These are phyloP conservation scores for Musa troglodytarum DNA, from an alignment of 176 grass and related monocot genomes.

Conservation along the genomic window DNA sequence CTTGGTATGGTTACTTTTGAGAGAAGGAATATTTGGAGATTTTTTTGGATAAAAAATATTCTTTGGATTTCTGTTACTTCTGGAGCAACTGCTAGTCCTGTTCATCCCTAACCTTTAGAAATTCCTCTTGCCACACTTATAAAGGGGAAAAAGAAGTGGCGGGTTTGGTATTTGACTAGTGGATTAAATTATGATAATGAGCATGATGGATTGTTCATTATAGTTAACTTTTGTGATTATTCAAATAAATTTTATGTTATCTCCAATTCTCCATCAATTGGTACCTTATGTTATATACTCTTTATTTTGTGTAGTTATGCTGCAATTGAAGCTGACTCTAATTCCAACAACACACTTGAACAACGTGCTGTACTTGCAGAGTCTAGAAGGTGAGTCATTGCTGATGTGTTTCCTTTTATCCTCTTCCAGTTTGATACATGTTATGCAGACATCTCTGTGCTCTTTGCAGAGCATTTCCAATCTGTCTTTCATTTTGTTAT, in stretches of 20 bases:
- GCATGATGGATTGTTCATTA: neutral
- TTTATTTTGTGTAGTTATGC: slow-evolving; percentile 13
- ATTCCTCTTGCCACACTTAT: neutral
- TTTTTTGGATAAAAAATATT: neutral
- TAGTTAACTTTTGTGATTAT: neutral
- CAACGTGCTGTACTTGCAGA: slow-evolving; percentile 17
- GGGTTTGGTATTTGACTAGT: neutral
- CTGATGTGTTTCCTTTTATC: neutral
- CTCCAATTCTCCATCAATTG: neutral
- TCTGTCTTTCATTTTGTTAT: neutral
- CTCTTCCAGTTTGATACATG: too few relatives aligned
- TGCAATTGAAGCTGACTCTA: neutral
- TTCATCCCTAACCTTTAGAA: neutral
- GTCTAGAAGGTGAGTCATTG: slow-evolving; percentile 15
- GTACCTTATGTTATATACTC: neutral
- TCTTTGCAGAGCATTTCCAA: neutral
- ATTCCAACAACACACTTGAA: slow-evolving; percentile 3
- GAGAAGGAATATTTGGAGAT: neutral
- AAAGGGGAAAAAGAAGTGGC: neutral
- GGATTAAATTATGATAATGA: neutral
- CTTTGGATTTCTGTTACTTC: too few relatives aligned
- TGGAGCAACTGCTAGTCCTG: too few relatives aligned
- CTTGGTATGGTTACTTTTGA: neutral
- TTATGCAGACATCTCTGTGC: too few relatives aligned
- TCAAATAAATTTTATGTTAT: neutral